Evolutionary conservation across 805 yeast genomes (phyloP), one percentile per base, ranked within the genome.

Genomic region (Pichia rugopelliculosa): DNA sequence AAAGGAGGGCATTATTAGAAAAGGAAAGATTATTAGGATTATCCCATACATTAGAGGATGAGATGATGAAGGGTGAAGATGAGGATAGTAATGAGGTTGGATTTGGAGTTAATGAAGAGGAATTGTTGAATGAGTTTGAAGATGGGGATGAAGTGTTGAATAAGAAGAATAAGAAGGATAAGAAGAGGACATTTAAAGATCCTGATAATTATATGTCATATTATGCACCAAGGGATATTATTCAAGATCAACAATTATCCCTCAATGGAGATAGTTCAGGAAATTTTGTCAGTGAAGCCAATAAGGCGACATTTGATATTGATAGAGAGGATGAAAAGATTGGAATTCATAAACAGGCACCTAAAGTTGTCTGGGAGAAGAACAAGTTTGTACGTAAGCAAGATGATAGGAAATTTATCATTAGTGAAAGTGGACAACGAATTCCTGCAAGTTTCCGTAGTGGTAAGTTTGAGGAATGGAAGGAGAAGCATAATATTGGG

Each of bases 391-490:
- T 90, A 60, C 87, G 87, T 63, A 74, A 87, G 18, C 82, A 77
- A 58, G 87, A 93, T 53, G 95, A 87, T 59, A 78, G 83, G 67
- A 90, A 87, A 68, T 91, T 75, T 67, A 93, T 93, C 59, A 83
- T 88, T 54, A 95, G 98, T 52, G 99, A 93, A 65, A 83, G 87
- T 65, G 99, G 99, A 8, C 89, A 84, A 58, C 79, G 78, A 62
- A 79, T 93, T 42, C 96, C 98, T 7, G 98, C 99, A 1, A 76
- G 93, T 13, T 88, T 82, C 69, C 76, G 87, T 60, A 82, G 95
- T 2, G 99, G 99, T 41, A 80, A 87, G 55, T 93, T 80, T 60
- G 98, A 90, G 47, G 84, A 82, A 39, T 93, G 99, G 99, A 85
- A 85, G 62, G 75, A 80, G 54, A 79, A 80, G 36, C 77, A 88